These are phyloP conservation scores for Yarrowia sp. DNA, from an alignment of 805 yeast genomes.

Conservation along the genomic window DNA sequence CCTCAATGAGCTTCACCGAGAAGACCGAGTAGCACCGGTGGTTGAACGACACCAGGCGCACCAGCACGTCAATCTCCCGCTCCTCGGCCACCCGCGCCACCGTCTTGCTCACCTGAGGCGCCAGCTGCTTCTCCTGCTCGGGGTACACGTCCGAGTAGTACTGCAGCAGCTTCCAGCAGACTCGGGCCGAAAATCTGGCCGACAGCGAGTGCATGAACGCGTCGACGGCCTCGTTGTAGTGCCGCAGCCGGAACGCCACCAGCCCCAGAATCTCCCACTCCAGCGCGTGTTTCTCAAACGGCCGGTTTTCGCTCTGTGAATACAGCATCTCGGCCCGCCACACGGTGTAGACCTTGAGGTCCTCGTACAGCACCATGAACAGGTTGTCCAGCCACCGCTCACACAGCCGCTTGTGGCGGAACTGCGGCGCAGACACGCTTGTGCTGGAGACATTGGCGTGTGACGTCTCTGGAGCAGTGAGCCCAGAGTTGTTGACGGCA, in stretches of 20 bases:
- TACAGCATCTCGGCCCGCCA: conserved; percentile 94
- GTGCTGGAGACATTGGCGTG: conserved; percentile 24
- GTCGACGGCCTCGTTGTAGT: conserved; percentile 81
- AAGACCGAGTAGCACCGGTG: conserved; percentile 97
- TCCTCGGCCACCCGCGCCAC: conserved; percentile 37
- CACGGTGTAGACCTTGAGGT: conserved; percentile 73
- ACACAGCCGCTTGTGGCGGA: conserved; percentile 63
- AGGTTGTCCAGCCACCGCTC: conserved; percentile 82
- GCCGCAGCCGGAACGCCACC: conserved; percentile 84
- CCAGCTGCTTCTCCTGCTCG: conserved; percentile 52
- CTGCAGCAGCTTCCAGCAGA: conserved; percentile 74
- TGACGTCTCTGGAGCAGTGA: conserved; percentile 20
- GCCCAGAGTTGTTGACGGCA: background rate
- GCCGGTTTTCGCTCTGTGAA: conserved; percentile 84
- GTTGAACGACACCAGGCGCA: conserved; percentile 92
- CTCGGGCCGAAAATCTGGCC: conserved; percentile 79
- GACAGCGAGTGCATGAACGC: conserved; percentile 79
- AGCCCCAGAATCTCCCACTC: conserved; percentile 95
- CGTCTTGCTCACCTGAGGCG: conserved; percentile 44
- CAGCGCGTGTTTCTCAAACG: conserved; percentile 74
- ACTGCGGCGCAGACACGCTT: conserved; percentile 27
- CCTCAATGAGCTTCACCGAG: conserved; percentile 68
- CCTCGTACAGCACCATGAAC: conserved; percentile 73
- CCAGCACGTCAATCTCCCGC: conserved; percentile 66
- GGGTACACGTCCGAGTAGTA: conserved; percentile 57